Evolutionary conservation across 805 yeast species (phyloP).

Genomic region (Allodekkera sacchari): DNA sequence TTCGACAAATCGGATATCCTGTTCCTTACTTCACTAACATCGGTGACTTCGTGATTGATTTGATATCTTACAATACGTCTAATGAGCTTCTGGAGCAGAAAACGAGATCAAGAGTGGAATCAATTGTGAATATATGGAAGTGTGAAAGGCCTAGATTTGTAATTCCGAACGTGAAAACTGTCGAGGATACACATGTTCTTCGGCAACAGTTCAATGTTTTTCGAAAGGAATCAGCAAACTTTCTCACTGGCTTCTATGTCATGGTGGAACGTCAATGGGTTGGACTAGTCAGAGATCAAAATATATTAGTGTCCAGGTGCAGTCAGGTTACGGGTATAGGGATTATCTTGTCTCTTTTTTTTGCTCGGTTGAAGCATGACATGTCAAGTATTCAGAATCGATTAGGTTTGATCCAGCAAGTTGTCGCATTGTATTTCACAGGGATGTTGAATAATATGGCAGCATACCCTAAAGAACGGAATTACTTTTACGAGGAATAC

Average conservation of each 20-base stretch:
- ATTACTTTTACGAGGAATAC: slow-evolving; percentile 71
- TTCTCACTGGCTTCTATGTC: slow-evolving; percentile 26
- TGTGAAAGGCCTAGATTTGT: background rate
- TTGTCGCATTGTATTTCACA: slow-evolving; percentile 61
- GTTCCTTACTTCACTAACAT: slow-evolving; percentile 58
- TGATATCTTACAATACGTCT: slow-evolving; percentile 51
- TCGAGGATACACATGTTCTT: slow-evolving; percentile 12
- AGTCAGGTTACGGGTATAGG: slow-evolving; percentile 60
- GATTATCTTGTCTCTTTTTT: slow-evolving; percentile 57
- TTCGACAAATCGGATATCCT: slow-evolving; percentile 38
- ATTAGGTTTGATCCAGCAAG: slow-evolving; percentile 69
- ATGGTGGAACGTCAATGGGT: slow-evolving; percentile 29
- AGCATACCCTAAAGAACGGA: slow-evolving; percentile 64
- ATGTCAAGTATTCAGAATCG: slow-evolving; percentile 53
- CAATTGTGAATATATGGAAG: slow-evolving; percentile 32
- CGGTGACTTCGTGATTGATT: slow-evolving; percentile 69
- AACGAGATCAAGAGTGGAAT: slow-evolving; percentile 33
- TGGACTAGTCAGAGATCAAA: slow-evolving; percentile 42
- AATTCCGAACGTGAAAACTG: slow-evolving; percentile 1
- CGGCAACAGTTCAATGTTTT: slow-evolving; percentile 19
- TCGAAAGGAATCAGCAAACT: slow-evolving; percentile 23
- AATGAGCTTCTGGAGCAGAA: slow-evolving; percentile 30
- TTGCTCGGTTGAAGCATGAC: slow-evolving; percentile 46
- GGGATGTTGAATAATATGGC: slow-evolving; percentile 77
- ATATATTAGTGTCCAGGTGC: slow-evolving; percentile 54